Base-by-base conservation (phyloP, 2,329 filamentous ascomycete genomes). In the Exophiala phaeomuriformis region DNA sequence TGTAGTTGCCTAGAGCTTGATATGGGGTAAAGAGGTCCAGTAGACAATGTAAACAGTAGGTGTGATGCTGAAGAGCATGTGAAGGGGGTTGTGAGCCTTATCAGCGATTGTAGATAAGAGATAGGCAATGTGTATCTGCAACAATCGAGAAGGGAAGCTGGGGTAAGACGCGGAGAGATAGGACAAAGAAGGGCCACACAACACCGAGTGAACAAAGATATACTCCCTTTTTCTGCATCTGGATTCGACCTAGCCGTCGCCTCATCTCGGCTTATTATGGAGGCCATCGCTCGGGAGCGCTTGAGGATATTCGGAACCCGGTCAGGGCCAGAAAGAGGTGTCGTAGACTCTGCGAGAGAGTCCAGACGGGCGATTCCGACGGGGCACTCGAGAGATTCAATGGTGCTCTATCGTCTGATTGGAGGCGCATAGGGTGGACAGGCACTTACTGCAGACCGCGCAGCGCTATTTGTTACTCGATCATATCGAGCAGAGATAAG, bases 401-500 rank as follows among this genome's bases (percentile, higher is more conserved):
- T 6, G 28, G 32, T 39, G n/a, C 4, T 29, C 12, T 27, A 33
- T n/a, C 8, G 35, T 42, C 19, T 46, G 5, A 60, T 58, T 60
- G 57, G 55, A 33, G 39, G 43, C 10, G 42, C 31, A 32, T 4
- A 46, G 27, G 35, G 33, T 33, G 32, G 39, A 40, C 37, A 28
- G 41, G 27, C 29, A 30, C 19, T 41, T 19, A 41, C 37, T 47
- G 47, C 41, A 33, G 12, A 33, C 32, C 39, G 10, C 33, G 6
- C 6, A 33, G 35, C 29, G 40, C 27, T 61, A 61, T 61, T 53
- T 55, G 48, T 61, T 61, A 61, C 56, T 61, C 58, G 58, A 61
- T 61, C 49, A 47, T 50, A 61, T 58, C 57, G 52, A 58, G 50
- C 41, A 58, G 55, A 57, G 55, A 61, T 56, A 60, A 55, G 53